These are phyloP conservation scores for Cyberlindnera euphorbiae DNA, from an alignment of 805 yeast genomes.

Conservation along the genomic window DNA sequence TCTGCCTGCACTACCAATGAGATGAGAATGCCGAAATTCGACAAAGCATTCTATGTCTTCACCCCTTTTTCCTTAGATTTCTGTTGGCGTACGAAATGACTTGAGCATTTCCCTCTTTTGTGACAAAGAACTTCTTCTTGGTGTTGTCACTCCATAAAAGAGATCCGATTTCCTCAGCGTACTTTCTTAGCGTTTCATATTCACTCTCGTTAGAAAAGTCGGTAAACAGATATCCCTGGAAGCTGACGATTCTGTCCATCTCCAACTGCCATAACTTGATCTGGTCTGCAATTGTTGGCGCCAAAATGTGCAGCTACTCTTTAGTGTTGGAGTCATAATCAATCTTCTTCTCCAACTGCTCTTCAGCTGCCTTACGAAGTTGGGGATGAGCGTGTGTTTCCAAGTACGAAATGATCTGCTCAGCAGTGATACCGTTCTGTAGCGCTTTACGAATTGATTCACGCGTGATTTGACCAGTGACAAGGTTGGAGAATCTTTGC, in stretches of 20 bases:
- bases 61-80: conserved; percentile 31
- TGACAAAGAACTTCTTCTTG: conserved; percentile 75
- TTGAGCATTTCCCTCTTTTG: conserved; percentile 80
- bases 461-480: conserved; percentile 87
- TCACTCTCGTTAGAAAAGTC: conserved; percentile 79
- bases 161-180: conserved; percentile 90
- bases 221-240: conserved; percentile 81
- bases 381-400: conserved; percentile 94
- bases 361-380: conserved; percentile 73
- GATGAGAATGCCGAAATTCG: too few relatives aligned
- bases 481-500: conserved; percentile 86
- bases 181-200: conserved; percentile 62
- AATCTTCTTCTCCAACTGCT: conserved; percentile 56
- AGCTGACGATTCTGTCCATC: conserved; percentile 83
- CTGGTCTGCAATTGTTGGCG: conserved; percentile 97
- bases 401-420: conserved; percentile 84
- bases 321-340: conserved; percentile 49
- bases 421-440: conserved; percentile 87
- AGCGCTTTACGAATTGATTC: conserved; percentile 86
- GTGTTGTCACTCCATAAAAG: conserved; percentile 78
- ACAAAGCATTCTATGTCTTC: too few relatives aligned
- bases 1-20: too few relatives aligned
- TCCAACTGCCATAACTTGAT: conserved; percentile 95
- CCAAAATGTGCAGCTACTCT: conserved; percentile 59
- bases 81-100: conserved; percentile 89